Percentiles rank a stretch among this genome's conserved stretches.
These are phyloP conservation scores for Zygoascus bituminiphila DNA, from an alignment of 805 yeast genomes.

Conservation along the genomic window DNA sequence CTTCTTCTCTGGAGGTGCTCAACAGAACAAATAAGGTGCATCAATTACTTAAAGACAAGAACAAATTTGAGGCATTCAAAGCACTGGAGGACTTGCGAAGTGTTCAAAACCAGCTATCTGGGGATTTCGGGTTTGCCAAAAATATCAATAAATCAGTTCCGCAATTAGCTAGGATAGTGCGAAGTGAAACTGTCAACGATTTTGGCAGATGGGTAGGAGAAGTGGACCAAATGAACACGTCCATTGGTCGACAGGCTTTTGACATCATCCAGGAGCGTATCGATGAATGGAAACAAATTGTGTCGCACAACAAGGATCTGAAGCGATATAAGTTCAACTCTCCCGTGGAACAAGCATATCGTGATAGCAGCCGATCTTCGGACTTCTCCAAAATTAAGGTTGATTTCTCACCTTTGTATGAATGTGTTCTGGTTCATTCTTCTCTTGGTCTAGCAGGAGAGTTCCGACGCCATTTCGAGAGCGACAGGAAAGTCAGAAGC, in stretches of 20 bases:
- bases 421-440: conserved; percentile 72
- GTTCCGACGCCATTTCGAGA: conserved; percentile 54
- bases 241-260: conserved; percentile 50
- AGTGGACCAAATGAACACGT: conserved; percentile 34
- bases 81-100: conserved; percentile 66
- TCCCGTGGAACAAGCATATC: conserved; percentile 70
- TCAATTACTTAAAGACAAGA: conserved; percentile 63
- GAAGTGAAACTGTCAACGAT: conserved; percentile 56
- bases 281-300: conserved; percentile 48
- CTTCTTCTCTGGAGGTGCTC: conserved; percentile 67
- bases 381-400: conserved; percentile 38
- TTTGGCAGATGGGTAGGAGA: conserved; percentile 50
- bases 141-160: conserved; percentile 74
- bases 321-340: conserved; percentile 67
- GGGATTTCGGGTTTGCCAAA: conserved; percentile 64
- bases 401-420: conserved; percentile 67
- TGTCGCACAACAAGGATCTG: conserved; percentile 36
- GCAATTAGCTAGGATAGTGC: conserved; percentile 58
- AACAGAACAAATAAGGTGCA: conserved; percentile 82
- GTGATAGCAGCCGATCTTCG: conserved; percentile 47
- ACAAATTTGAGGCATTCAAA: conserved; percentile 80
- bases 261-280: conserved; percentile 50
- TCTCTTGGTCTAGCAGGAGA: conserved; percentile 59
- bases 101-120: conserved; percentile 56
- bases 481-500: conserved; percentile 64